These are phyloP conservation scores for Candida chauliodis DNA, from an alignment of 805 yeast species.

Conservation along the genomic window DNA sequence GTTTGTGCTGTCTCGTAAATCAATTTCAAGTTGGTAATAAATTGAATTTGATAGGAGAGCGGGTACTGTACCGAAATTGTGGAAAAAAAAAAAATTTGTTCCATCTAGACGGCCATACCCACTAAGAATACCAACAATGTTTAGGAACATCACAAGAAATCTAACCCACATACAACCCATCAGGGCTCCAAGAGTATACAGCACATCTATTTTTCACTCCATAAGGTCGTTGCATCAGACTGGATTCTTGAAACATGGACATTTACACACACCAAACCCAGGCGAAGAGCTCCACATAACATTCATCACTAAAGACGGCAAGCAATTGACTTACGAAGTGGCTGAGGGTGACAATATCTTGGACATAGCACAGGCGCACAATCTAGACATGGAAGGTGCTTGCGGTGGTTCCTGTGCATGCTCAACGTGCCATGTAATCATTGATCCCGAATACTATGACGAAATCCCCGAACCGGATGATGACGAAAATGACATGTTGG, in stretches of 20 bases:
- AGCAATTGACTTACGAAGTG: conserved; percentile 76
- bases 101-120: neutral
- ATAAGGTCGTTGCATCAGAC: conserved; percentile 17
- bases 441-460: conserved; percentile 93
- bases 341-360: conserved; percentile 88
- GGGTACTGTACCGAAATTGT: conserved; percentile 1
- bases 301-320: conserved; percentile 88
- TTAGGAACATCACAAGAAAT: neutral
- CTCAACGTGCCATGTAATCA: conserved; percentile 94
- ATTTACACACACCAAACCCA: conserved; percentile 82
- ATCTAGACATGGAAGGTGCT: conserved; percentile 95
- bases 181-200: neutral
- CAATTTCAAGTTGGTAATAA: neutral
- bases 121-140: neutral
- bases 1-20: too few species aligned
- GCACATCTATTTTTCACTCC: neutral
- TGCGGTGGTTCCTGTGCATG: conserved; percentile 99
- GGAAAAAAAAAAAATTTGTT: conserved; percentile 1
- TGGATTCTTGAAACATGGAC: conserved; percentile 59
- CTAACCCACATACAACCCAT: neutral
- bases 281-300: conserved; percentile 86
- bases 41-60: conserved; percentile 4
- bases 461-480: conserved; percentile 91
- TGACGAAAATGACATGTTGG: conserved; percentile 98
- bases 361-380: conserved; percentile 92